Evolutionary conservation across 2,329 filamentous ascomycete genomes (phyloP).

Genomic region (Zymoseptoria pseudotritici): DNA sequence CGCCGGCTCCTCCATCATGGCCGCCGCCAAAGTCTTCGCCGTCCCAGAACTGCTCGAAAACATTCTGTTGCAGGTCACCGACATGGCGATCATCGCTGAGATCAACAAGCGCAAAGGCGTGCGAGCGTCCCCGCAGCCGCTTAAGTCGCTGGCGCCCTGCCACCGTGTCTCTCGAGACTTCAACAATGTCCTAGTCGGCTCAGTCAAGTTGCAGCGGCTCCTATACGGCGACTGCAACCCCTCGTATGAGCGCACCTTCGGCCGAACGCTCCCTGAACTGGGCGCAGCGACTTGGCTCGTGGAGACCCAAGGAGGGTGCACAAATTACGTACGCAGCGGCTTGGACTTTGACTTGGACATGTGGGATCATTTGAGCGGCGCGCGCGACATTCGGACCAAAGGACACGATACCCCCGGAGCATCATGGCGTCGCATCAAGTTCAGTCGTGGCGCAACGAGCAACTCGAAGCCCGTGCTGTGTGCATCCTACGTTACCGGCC

Average conservation of each 20-base stretch:
- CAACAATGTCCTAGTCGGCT: background rate
- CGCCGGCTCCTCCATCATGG: background rate
- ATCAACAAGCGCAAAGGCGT: background rate
- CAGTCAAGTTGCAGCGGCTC: background rate
- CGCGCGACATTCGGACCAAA: too few relatives aligned
- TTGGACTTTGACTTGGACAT: too few relatives aligned
- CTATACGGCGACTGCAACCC: background rate
- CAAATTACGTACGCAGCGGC: too few relatives aligned
- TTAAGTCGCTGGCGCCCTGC: background rate
- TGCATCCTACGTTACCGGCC: too few relatives aligned
- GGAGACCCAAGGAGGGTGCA: too few relatives aligned
- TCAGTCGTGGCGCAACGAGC: too few relatives aligned
- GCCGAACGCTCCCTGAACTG: too few relatives aligned
- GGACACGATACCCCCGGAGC: too few relatives aligned
- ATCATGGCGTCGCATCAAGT: background rate
- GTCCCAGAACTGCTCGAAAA: background rate
- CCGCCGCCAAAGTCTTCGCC: background rate
- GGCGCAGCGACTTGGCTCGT: too few relatives aligned
- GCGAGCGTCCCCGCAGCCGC: background rate
- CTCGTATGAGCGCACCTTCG: too few relatives aligned
- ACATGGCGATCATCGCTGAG: background rate
- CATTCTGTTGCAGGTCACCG: background rate
- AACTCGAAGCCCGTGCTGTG: background rate
- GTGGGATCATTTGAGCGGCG: too few relatives aligned
- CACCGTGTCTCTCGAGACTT: background rate